Evolutionary conservation across 1,139 yeast genomes (phyloP), one percentile per base, ranked within the genome.

Genomic region (Zygosaccharomyces pseudobailii): DNA sequence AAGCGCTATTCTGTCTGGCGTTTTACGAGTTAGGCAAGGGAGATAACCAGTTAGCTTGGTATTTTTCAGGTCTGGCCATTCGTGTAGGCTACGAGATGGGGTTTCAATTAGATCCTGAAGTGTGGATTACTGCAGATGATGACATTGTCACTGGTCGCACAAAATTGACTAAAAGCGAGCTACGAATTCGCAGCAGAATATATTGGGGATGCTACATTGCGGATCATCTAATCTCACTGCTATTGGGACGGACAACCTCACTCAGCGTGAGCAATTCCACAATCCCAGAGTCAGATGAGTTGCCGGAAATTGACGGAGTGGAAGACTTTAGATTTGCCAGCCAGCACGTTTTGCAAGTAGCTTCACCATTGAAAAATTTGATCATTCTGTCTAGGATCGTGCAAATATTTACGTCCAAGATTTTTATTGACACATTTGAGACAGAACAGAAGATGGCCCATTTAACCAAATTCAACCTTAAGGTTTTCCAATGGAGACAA

Each of bases 201-300:
- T 81, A 78, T 59, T 81, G 87, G 87, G 86, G 87, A 1, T 74
- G 82, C 46, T 81, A 77, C 56, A 70, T 80, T 52, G 83, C 84
- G 3, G 87, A 81, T 57, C 84, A 80, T 57, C 78, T 80, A 55
- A 77, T 80, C 24, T 75, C 82, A 59, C 64, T 80, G 43, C 67
- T 80, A 43, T 62, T 80, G 43, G 86, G 87, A 1, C 63, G 86
- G 42, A 83, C 84, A 0, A 75, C 83, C 0, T 67, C 79, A 2
- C 65, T 81, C 49, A 78, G 79, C 53, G 69, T 76, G 42, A 73
- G 76, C 35, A 84, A 81, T 57, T 78, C 84, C 0, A 73, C 83
- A 0, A 78, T 80, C 6, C 80, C 82, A 0, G 84, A 79, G 55
- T 75, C 84, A 4, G 77, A 75, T 46, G 83, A 80, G 58, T 67